These are phyloP conservation scores for Mrakia gelida DNA, from an alignment of 768 basidiomycete species.

Conservation along the genomic window DNA sequence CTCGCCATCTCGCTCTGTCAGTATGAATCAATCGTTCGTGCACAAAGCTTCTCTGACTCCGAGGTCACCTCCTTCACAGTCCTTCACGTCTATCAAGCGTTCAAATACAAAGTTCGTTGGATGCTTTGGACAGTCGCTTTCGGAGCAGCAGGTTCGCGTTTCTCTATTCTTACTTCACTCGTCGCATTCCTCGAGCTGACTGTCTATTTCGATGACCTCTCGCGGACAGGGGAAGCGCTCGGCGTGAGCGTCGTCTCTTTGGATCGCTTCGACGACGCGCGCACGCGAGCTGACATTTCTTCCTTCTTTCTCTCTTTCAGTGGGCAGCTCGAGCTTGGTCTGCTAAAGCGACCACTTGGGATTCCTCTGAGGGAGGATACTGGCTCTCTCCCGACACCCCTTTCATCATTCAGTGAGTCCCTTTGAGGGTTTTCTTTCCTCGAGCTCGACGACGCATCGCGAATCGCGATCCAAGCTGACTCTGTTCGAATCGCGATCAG, in stretches of 20 bases:
- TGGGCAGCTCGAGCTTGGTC: background rate
- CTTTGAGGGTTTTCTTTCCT: too few species aligned
- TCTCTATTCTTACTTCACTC: too few species aligned
- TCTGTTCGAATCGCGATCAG: too few species aligned
- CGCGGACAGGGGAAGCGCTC: background rate
- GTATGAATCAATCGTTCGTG: background rate
- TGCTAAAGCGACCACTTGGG: background rate
- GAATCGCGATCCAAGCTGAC: background rate
- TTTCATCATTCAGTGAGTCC: background rate
- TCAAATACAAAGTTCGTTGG: background rate
- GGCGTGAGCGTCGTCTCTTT: background rate
- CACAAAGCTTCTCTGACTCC: background rate
- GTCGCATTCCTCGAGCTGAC: too few species aligned
- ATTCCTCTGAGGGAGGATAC: background rate
- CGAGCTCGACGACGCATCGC: background rate
- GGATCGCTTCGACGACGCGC: background rate
- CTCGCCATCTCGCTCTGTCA: background rate
- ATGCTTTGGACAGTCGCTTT: slow-evolving; percentile 1
- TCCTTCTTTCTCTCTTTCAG: background rate
- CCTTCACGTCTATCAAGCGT: background rate
- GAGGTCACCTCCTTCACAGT: background rate
- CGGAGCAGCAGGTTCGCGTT: background rate
- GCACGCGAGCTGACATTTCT: background rate
- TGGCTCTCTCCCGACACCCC: background rate
- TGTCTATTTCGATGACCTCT: too few species aligned